Conservation (phyloP, 108 stramenopile genomes). For the Conticribra weissflogii region DNA sequence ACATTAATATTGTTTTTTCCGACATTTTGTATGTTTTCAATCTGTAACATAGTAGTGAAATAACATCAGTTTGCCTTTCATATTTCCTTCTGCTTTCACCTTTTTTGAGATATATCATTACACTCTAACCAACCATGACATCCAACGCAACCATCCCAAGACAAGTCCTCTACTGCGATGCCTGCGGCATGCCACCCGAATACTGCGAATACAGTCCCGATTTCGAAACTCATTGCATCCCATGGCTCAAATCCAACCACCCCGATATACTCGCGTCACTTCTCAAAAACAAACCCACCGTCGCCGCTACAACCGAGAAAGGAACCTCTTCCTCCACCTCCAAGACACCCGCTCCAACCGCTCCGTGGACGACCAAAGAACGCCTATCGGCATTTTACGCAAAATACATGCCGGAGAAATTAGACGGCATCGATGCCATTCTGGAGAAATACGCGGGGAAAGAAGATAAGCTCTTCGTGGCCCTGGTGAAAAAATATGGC, state of each 20-base stretch:
- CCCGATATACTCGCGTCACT: slow-evolving; percentile 58
- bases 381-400: slow-evolving; percentile 83
- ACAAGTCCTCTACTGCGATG: slow-evolving; percentile 84
- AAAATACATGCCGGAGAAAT: slow-evolving; percentile 87
- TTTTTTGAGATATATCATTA: background rate
- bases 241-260: slow-evolving; percentile 76
- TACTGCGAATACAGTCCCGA: slow-evolving; percentile 96
- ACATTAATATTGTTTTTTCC: no score
- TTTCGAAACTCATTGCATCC: slow-evolving; percentile 81
- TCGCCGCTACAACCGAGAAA: background rate
- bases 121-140: background rate
- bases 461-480: slow-evolving; percentile 89
- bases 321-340: slow-evolving; percentile 5
- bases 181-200: slow-evolving; percentile 96
- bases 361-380: slow-evolving; percentile 81
- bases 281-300: slow-evolving; percentile 16
- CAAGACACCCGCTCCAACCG: slow-evolving; percentile 32
- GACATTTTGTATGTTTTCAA: background rate
- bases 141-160: background rate
- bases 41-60: background rate
- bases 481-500: slow-evolving; percentile 88
- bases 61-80: background rate
- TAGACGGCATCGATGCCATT: slow-evolving; percentile 66
- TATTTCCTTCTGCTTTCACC: background rate
- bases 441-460: slow-evolving; percentile 89